These are phyloP conservation scores for Styphnolobium japonicum DNA, from an alignment of 306 rosid genomes.

Conservation along the genomic window DNA sequence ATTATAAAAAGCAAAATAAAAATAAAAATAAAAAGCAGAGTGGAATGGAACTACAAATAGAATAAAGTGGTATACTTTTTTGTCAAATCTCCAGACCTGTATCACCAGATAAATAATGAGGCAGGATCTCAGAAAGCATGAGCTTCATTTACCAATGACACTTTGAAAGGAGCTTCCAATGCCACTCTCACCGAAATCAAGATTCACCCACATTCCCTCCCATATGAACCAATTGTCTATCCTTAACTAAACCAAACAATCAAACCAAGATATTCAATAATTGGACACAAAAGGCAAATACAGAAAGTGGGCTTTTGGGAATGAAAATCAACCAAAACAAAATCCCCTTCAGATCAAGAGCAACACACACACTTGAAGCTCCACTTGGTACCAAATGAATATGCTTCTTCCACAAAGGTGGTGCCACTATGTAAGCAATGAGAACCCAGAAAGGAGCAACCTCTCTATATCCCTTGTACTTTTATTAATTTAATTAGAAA, in stretches of 20 bases:
- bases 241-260: conserved; percentile 20
- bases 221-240: conserved; percentile 12
- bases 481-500: conserved; percentile 38
- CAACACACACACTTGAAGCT: conserved; percentile 1
- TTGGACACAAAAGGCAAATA: conserved; percentile 16
- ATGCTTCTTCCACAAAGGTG: conserved; percentile 19
- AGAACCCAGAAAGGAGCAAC: conserved; percentile 24
- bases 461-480: conserved; percentile 31
- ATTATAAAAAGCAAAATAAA: background rate
- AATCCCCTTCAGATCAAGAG: conserved; percentile 31
- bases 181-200: conserved; percentile 27
- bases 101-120: conserved; percentile 34
- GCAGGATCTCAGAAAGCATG: conserved; percentile 52
- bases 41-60: conserved; percentile 4
- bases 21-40: background rate
- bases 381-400: conserved; percentile 24
- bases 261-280: conserved; percentile 23
- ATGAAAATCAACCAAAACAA: conserved; percentile 21
- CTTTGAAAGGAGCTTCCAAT: conserved; percentile 24
- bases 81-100: conserved; percentile 43
- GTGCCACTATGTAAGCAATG: background rate
- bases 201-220: conserved; percentile 47
- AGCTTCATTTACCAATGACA: conserved; percentile 66
- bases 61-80: conserved; percentile 24
- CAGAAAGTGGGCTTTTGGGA: background rate